Base-by-base conservation (phyloP, 2,329 filamentous ascomycete genomes). In the Alternaria metachromatica region DNA sequence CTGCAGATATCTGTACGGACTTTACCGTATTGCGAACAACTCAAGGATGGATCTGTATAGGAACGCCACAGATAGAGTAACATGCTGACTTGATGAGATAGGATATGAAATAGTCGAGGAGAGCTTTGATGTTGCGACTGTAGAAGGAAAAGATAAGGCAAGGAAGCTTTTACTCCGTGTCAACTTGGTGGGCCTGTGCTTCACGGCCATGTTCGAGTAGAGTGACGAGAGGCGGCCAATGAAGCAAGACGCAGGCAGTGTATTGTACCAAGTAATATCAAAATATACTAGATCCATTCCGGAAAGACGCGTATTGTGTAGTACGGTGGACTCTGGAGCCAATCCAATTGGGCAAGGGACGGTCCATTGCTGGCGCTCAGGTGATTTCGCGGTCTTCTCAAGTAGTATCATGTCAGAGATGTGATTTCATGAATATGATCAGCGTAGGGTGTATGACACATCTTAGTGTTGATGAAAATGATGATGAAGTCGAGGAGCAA, bases 401-500 rank as follows among this genome's bases (percentile, higher is more conserved):
- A 37, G 33, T 37, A 9, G 33, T 10, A 37, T 37, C 8, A 37
- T 15, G 4, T 37, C 15, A 37, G 33, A 37, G 33, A n/a, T 9
- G 15, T 37, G 9, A 37, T 37, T 8, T n/a, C 15, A 37, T 37
- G 3, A 5, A 37, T n/a, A 9, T 2, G 7, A 7, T n/a, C 15
- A 4, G 33, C 7, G 33, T n/a, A 37, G 15, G 15, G 33, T 37
- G 15, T 37, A 37, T 37, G 15, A 37, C n/a, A 5, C 5, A 10
- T 37, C 4, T 37, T 37, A 3, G 13, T 8, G 15, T 26, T 30
- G 8, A 33, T 30, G 45, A 12, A 61, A 4, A 9, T 13, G 26
- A n/a, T 25, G 54, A 21, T 28, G 33, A 57, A 33, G 48, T 28
- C 26, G 15, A 20, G 4, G 30, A 30, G 60, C 48, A 67, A 62